Percentiles rank a stretch among this genome's conserved stretches.
These are phyloP conservation scores for Ceratocystis destructans DNA, from an alignment of 2,329 filamentous ascomycete species.

Conservation along the genomic window DNA sequence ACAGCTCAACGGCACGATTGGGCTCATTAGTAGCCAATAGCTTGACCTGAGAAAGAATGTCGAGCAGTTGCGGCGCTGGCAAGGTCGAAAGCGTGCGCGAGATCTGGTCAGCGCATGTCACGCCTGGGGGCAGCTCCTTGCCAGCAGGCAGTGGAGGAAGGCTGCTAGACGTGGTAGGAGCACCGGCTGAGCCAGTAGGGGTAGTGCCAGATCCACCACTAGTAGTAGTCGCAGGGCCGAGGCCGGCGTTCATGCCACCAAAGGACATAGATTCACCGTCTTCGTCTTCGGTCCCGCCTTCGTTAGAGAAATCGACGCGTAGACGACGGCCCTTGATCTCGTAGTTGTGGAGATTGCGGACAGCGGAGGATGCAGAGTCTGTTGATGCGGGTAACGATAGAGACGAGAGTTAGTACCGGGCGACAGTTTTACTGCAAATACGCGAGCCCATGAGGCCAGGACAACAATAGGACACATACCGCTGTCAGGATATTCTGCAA, in stretches of 20 bases:
- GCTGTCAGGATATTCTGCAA: constrained; percentile 86
- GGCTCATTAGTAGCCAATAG: constrained; percentile 71
- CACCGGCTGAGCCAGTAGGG: constrained; percentile 26
- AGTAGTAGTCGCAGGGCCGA: constrained; percentile 25
- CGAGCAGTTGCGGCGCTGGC: constrained; percentile 76
- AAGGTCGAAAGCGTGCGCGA: constrained; percentile 79
- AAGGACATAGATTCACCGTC: constrained; percentile 26
- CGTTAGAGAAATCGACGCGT: constrained; percentile 90
- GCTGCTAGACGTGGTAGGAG: constrained; percentile 31
- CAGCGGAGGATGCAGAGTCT: constrained; percentile 78
- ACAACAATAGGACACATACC: constrained; percentile 36
- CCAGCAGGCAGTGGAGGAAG: constrained; percentile 75
- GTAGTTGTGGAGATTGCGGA: constrained; percentile 88
- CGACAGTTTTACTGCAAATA: not conserved
- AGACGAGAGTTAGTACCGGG: constrained; percentile 7
- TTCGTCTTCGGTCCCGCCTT: constrained; percentile 61
- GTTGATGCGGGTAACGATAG: constrained; percentile 11
- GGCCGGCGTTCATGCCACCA: constrained; percentile 13
- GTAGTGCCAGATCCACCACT: constrained; percentile 22
- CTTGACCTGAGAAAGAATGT: constrained; percentile 92
- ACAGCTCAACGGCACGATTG: constrained; percentile 67
- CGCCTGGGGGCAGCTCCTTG: constrained; percentile 65
- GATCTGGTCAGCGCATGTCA: constrained; percentile 80
- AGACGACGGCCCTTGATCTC: constrained; percentile 92
- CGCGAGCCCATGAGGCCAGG: too few species aligned